Evolutionary conservation across 2,329 filamentous ascomycete species (phyloP).

Genomic region (Aspergillus aculeatinus): DNA sequence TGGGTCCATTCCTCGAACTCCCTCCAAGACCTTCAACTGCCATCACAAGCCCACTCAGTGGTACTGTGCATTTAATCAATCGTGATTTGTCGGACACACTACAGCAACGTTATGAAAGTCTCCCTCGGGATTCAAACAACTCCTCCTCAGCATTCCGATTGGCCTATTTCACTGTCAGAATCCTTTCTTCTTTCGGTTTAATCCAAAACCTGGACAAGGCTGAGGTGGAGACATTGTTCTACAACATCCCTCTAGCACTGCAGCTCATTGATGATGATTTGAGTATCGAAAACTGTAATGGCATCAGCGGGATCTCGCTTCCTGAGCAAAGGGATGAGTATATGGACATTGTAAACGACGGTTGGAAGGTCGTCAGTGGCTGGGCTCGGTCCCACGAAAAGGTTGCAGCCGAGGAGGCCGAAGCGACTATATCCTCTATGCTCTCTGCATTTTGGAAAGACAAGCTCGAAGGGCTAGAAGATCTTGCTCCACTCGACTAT

Average conservation of each 20-base stretch:
- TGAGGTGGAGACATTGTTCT: conserved; percentile 44
- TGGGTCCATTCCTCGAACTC: conserved; percentile 53
- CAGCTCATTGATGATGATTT: conserved; percentile 62
- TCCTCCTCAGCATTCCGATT: conserved; percentile 74
- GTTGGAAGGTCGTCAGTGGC: conserved; percentile 47
- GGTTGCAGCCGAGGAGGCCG: conserved; percentile 11
- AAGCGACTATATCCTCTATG: conserved; percentile 24
- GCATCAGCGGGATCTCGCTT: conserved; percentile 51
- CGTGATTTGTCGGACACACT: conserved; percentile 27
- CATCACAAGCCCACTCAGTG: conserved; percentile 70
- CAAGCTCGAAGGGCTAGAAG: conserved; percentile 32
- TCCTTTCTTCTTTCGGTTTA: conserved; percentile 52
- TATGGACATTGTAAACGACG: conserved; percentile 53
- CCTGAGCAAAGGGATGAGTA: conserved; percentile 54
- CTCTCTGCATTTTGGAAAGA: conserved; percentile 36
- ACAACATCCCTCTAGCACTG: conserved; percentile 54
- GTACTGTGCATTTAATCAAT: conserved; percentile 65
- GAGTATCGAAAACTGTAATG: conserved; percentile 55
- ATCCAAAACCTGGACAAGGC: conserved; percentile 33
- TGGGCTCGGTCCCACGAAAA: conserved; percentile 38
- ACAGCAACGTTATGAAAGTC: conserved; percentile 27
- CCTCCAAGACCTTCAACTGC: conserved; percentile 60
- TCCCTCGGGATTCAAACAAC: conserved; percentile 64
- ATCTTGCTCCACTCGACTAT: conserved; percentile 36
- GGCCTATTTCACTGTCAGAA: conserved; percentile 64